phyloP scores from a whole-genome alignment of 2,329 filamentous ascomycete species.

The Hypoxylon sp. region DNA sequence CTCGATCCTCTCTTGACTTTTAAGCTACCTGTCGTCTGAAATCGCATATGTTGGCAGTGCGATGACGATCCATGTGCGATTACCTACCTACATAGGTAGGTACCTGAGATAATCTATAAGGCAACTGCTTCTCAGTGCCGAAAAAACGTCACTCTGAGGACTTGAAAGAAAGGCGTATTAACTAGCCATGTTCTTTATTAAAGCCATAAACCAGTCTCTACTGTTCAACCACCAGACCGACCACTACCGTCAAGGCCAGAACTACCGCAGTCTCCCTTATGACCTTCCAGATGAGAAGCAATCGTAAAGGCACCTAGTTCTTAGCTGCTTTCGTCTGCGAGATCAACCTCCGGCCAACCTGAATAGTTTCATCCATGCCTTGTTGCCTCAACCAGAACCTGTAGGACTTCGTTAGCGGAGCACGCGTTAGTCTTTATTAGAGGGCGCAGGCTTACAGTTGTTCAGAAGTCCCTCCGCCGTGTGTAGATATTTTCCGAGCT shows the following conservation, averaged over 20 bases:
- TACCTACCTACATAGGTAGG: no score
- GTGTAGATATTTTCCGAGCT: constrained; percentile 63
- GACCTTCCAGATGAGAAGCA: neutral
- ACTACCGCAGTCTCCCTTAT: constrained; percentile 4
- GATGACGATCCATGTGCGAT: neutral
- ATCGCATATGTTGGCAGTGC: neutral
- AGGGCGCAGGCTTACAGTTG: constrained; percentile 58
- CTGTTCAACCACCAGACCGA: constrained; percentile 11
- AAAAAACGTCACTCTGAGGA: neutral
- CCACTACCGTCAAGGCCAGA: constrained; percentile 8
- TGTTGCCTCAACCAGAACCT: constrained; percentile 74
- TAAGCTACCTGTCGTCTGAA: neutral
- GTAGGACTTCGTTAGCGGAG: constrained; percentile 40
- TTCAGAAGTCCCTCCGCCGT: constrained; percentile 64
- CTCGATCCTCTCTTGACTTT: neutral
- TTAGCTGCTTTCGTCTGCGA: constrained; percentile 54
- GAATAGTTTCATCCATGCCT: constrained; percentile 68
- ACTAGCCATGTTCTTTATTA: neutral
- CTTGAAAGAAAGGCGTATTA: neutral
- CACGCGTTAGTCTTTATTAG: neutral
- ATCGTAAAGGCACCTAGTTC: constrained; percentile 39
- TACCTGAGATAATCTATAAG: no score
- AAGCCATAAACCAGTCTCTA: constrained; percentile 1
- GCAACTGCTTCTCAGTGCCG: neutral
- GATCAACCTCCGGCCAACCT: constrained; percentile 68